Conservation (phyloP, 306 rosid species). For the Vigna trinervia region DNA sequence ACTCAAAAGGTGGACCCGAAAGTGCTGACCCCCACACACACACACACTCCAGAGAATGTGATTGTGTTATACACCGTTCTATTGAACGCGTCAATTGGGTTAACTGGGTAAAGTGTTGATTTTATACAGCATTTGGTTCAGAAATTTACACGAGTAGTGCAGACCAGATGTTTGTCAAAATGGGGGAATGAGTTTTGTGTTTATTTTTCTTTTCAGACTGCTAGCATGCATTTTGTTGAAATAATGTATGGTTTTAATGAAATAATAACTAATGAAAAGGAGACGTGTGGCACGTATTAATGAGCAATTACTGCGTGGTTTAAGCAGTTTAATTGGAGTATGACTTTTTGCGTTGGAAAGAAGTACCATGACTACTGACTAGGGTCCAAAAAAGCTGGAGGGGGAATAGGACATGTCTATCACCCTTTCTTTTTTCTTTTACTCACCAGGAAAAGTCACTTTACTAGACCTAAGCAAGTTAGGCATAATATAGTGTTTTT, state of each 20-base stretch:
- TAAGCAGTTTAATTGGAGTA: conserved; percentile 27
- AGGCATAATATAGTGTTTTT: conserved; percentile 41
- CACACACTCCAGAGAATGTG: not conserved
- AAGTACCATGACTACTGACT: conserved; percentile 1
- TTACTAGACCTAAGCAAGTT: conserved; percentile 36
- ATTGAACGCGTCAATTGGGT: not conserved
- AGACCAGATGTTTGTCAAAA: not conserved
- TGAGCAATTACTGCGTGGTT: conserved; percentile 37
- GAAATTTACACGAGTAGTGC: not conserved
- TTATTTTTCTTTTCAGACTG: conserved; percentile 36
- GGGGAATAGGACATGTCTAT: conserved; percentile 36
- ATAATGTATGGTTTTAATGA: conserved; percentile 11
- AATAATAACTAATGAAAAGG: conserved; percentile 33
- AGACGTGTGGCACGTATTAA: not conserved
- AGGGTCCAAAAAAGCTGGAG: conserved; percentile 59
- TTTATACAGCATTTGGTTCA: no score
- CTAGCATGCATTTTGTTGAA: not conserved
- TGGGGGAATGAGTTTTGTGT: not conserved
- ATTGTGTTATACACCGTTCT: not conserved
- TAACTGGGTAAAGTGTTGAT: not conserved
- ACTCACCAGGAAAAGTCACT: conserved; percentile 29
- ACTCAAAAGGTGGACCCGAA: not conserved
- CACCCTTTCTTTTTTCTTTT: conserved; percentile 3
- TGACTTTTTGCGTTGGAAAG: conserved; percentile 45
- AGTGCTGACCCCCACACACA: conserved; percentile 17